Base-by-base conservation (phyloP, 441 rosid species). In the Geranium incanum region DNA sequence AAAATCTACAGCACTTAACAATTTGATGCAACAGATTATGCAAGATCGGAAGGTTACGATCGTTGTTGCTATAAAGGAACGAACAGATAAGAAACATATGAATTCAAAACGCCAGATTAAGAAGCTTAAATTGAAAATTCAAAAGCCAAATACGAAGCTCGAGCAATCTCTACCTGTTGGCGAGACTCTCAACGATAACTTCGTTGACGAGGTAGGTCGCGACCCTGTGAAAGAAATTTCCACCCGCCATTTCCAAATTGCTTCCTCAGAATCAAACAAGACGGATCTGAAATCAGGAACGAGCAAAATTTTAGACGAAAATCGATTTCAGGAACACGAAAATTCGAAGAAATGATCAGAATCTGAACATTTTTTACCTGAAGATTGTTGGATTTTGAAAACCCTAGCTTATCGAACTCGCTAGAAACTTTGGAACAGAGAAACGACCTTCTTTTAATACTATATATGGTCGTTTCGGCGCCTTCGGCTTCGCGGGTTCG, bases 361-460 rank as follows among this genome's bases (percentile, higher is more conserved):
- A 28, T 28, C 33, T 28, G 33, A 28, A 0, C 33, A 28, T 28
- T 28, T 28, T 28, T 55, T 55, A 55, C 62, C 62, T 15, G 43
- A 39, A 39, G 62, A 55, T 55, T 19, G 62, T n/a, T 11, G 15
- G 59, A n/a, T 50, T 1, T 50, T n/a, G 59, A 5, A 55, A 55
- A n/a, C 62, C 62, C 19, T 50, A 50, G 57, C 18, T 55, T 55
- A 15, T 55, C 62, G 62, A 55, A 55, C 19, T 55, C 62, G 62
- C 19, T 55, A 5, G 5, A 0, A 15, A 15, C 19, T 39, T 39
- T 7, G 5, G 5, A 39, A 7, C 43, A 39, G 43, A 7, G 43
- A 39, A 39, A 39, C 43, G 8, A 39, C 43, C 8, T 39, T 39
- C 3, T 39, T 39, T 39, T 4, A 4, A 4, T 4, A 7, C 8